These are phyloP conservation scores for Globisporangium recalcitrans DNA, from an alignment of 352 stramenopile species.

Conservation along the genomic window DNA sequence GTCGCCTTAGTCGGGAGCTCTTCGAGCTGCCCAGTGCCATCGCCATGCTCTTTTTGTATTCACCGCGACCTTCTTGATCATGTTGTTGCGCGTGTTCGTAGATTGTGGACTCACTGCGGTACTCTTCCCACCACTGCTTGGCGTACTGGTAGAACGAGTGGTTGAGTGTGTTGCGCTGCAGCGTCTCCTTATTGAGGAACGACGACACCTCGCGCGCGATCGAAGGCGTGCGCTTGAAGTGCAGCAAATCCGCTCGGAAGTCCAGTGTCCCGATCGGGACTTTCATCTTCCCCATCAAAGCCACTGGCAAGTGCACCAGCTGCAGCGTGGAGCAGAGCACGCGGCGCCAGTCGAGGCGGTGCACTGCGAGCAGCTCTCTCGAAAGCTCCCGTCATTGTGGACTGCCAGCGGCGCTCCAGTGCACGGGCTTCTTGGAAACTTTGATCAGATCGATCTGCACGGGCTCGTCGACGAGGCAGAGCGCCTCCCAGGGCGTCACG, in stretches of 20 bases:
- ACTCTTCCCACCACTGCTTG: slow-evolving; percentile 84
- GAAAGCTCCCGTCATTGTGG: slow-evolving; percentile 40
- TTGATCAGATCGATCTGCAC: slow-evolving; percentile 62
- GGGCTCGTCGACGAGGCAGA: slow-evolving; percentile 61
- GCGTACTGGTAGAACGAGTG: slow-evolving; percentile 79
- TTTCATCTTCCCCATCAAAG: slow-evolving; percentile 65
- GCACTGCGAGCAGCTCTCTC: slow-evolving; percentile 55
- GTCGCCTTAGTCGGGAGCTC: slow-evolving; percentile 13
- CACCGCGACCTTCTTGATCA: slow-evolving; percentile 15
- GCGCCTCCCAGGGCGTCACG: slow-evolving; percentile 52
- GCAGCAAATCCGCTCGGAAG: slow-evolving; percentile 57
- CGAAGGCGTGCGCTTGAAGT: slow-evolving; percentile 41
- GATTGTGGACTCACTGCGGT: slow-evolving; percentile 30
- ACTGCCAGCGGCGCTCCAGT: slow-evolving; percentile 17
- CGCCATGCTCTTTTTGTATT: slow-evolving; percentile 10
- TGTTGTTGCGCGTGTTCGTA: slow-evolving; percentile 10
- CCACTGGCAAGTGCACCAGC: slow-evolving; percentile 64
- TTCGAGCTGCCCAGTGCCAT: slow-evolving; percentile 1
- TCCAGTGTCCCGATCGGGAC: slow-evolving; percentile 61
- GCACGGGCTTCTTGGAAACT: slow-evolving; percentile 42
- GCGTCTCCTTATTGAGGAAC: slow-evolving; percentile 52
- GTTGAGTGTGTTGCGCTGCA: slow-evolving; percentile 45
- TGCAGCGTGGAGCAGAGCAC: slow-evolving; percentile 64
- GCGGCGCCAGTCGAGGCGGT: slow-evolving; percentile 73
- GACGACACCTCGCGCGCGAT: slow-evolving; percentile 37